Evolutionary conservation across 305 asterid genomes (phyloP).

Genomic region (Solanum hybrid): DNA sequence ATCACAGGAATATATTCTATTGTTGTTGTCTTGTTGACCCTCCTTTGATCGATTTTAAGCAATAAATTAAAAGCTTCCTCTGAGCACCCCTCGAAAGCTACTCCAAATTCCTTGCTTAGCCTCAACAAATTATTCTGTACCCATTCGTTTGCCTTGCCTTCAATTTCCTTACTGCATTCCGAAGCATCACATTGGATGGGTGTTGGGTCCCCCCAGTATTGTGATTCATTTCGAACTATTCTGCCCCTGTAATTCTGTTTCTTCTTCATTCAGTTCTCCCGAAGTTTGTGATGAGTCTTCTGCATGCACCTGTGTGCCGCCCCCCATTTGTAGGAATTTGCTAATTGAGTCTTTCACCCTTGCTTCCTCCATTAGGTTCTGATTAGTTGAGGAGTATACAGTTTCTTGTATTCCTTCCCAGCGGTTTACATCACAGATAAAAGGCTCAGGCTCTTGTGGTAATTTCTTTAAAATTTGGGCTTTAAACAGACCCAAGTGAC

Average conservation of each 20-base stretch:
- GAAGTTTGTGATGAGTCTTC: neutral
- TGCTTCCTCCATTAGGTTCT: neutral
- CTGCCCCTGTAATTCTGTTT: neutral
- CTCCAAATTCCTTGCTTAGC: neutral
- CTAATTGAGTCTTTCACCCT: neutral
- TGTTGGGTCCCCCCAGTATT: neutral
- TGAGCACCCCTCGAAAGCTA: neutral
- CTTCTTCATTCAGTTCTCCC: neutral
- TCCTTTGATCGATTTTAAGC: neutral
- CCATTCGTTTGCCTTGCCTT: neutral
- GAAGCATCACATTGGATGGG: neutral
- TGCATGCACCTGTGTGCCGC: neutral
- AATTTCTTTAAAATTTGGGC: neutral
- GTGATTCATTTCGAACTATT: neutral
- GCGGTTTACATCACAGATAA: neutral
- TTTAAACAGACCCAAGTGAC: neutral
- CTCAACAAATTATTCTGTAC: neutral
- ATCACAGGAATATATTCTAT: neutral
- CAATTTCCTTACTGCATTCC: neutral
- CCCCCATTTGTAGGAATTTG: neutral
- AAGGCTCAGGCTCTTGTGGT: neutral
- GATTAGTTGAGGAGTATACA: neutral
- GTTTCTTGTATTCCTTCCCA: neutral
- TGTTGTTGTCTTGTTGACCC: neutral
- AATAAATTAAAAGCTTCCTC: neutral